Evolutionary conservation across 2,329 filamentous ascomycete genomes (phyloP), one percentile per base, ranked within the genome.

Genomic region (Exophiala viscosa): DNA sequence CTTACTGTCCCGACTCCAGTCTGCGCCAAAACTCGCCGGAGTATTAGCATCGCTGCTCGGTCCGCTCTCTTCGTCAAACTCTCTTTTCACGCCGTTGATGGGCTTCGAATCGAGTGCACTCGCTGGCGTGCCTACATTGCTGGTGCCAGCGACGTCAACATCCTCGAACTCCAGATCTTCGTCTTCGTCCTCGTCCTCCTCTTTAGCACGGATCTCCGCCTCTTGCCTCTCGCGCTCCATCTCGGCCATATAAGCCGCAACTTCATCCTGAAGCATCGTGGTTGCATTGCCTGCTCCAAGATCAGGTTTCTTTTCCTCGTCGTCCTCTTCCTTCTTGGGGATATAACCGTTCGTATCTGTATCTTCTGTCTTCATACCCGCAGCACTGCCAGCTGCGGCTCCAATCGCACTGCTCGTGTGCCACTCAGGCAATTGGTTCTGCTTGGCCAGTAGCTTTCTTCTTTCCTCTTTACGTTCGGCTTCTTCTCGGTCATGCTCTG

Each of bases 341-440:
- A 45, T 20, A 5, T 44, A 14, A 9, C 33, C 28, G 18, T 48
- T 31, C 11, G 15, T 15, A 20, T 33, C 38, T 6, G 36, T 36
- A 31, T 20, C n/a, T 45, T 56, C 53, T 3, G 28, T 14, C 18
- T 60, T 60, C 20, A 57, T 42, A 13, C 18, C 47, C 13, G 42
- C 36, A 8, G 33, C n/a, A 32, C 43, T 28, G 17, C 46, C 50
- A 33, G 48, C 51, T 14, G 39, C 45, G 32, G 48, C 41, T 13
- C 54, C 55, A 45, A 59, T 58, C 14, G 56, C 57, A 49, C 62
- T 61, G 43, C 48, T 50, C 6, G 75, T 78, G 58, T 78, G 74
- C 77, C 77, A 80, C 13, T 76, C 73, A 0, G 77, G 77, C 8
- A 79, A 66, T 4, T 72, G 72, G 45, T 79, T 80, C 60, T 78